Conservation (phyloP, 176 grass and related monocot species). For the Ensete ventricosum region DNA sequence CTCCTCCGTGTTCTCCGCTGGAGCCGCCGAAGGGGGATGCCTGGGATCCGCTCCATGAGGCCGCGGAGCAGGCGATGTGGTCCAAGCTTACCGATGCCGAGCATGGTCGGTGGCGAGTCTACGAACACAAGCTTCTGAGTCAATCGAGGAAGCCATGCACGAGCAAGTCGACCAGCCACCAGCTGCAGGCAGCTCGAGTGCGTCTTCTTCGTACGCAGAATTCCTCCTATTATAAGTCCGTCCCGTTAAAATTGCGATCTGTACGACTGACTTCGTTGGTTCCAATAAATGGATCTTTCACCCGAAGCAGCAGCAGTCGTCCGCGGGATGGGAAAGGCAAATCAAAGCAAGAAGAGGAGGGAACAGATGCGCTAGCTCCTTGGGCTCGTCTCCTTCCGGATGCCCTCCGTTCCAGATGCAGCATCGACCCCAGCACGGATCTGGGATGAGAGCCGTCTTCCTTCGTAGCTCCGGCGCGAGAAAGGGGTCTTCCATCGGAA, state of each 20-base stretch:
- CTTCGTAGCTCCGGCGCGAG: conserved; percentile 8
- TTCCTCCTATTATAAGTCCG: background rate
- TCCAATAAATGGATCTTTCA: background rate
- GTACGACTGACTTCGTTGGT: too few species aligned
- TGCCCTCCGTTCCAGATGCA: background rate
- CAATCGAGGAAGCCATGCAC: background rate
- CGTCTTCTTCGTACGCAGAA: too few species aligned
- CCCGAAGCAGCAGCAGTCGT: background rate
- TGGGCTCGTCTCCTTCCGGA: background rate
- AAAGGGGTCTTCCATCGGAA: conserved; percentile 24
- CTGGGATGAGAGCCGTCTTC: conserved; percentile 23
- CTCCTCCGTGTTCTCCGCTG: background rate
- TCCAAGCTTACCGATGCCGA: background rate
- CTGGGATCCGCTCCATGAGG: background rate
- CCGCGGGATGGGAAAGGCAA: background rate
- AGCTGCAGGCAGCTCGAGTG: background rate
- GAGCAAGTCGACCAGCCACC: background rate
- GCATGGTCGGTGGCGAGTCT: background rate
- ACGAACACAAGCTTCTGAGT: background rate
- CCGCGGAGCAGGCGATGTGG: background rate
- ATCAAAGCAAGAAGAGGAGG: background rate
- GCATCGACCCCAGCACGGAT: background rate
- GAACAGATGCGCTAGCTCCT: background rate
- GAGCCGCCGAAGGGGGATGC: background rate
- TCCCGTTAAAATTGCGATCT: too few species aligned